phyloP scores from a whole-genome alignment of 2,329 filamentous ascomycete genomes.

The Epichloe amarillans region DNA sequence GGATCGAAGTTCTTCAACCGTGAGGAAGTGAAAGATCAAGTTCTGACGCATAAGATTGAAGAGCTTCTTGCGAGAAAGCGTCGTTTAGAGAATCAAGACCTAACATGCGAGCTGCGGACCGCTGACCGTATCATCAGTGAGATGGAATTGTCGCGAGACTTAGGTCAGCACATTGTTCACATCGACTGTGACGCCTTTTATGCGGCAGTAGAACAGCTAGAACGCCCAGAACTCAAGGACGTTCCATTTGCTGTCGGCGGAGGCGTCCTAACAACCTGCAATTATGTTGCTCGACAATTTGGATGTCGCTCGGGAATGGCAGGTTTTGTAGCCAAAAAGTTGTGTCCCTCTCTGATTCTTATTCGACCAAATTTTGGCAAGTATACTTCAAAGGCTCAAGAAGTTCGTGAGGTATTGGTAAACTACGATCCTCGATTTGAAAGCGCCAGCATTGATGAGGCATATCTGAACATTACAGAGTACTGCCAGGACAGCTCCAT shows the following conservation, averaged over 20 bases:
- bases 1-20: slow-evolving; percentile 94
- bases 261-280: slow-evolving; percentile 55
- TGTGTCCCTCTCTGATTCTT: slow-evolving; percentile 76
- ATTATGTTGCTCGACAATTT: slow-evolving; percentile 81
- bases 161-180: slow-evolving; percentile 78
- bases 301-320: slow-evolving; percentile 94
- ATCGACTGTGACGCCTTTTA: slow-evolving; percentile 98
- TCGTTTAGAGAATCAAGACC: slow-evolving; percentile 61
- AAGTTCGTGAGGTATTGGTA: slow-evolving; percentile 69
- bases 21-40: slow-evolving; percentile 70
- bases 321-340: slow-evolving; percentile 83
- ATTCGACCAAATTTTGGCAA: slow-evolving; percentile 81
- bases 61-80: slow-evolving; percentile 63
- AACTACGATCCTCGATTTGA: slow-evolving; percentile 88
- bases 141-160: slow-evolving; percentile 64
- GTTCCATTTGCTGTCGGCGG: slow-evolving; percentile 82
- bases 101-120: slow-evolving; percentile 57
- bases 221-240: slow-evolving; percentile 70
- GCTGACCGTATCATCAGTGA: slow-evolving; percentile 73
- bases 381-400: slow-evolving; percentile 78
- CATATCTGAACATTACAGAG: slow-evolving; percentile 85
- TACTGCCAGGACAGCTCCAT: slow-evolving; percentile 63
- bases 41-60: slow-evolving; percentile 74
- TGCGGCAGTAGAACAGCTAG: slow-evolving; percentile 79
- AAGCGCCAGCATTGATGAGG: slow-evolving; percentile 89